Conservation (phyloP, 1,139 yeast species). For the Taphrina betulina region DNA sequence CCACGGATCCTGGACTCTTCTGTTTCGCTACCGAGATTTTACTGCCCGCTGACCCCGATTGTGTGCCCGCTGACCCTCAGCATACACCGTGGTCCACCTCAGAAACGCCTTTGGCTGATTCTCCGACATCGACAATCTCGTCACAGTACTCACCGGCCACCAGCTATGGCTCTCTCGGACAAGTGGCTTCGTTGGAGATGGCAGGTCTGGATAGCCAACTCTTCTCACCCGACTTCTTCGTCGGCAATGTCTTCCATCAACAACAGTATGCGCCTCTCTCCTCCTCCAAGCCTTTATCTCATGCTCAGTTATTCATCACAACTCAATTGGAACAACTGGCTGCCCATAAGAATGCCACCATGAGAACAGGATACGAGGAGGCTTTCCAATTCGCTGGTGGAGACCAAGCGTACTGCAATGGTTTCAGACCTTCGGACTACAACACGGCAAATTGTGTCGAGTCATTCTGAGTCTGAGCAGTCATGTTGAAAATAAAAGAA, state of each 20-base stretch:
- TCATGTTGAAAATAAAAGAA: no score
- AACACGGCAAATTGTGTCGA: conserved; percentile 2
- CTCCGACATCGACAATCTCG: conserved; percentile 23
- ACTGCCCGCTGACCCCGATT: conserved; percentile 20
- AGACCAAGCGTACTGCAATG: conserved; percentile 14
- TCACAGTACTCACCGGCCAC: conserved; percentile 14
- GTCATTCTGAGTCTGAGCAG: background rate
- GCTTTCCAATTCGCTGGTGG: conserved; percentile 1
- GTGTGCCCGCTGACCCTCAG: background rate
- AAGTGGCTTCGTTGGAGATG: conserved; percentile 2
- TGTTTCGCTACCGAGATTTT: conserved; percentile 26
- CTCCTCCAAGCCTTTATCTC: background rate
- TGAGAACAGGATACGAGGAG: no score
- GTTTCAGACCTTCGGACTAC: background rate
- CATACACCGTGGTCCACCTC: conserved; percentile 18
- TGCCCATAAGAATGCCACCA: background rate
- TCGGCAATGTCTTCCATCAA: conserved; percentile 5
- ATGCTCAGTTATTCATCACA: conserved; percentile 7
- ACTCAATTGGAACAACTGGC: conserved; percentile 1
- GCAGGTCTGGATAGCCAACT: conserved; percentile 21
- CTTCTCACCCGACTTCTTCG: conserved; percentile 22
- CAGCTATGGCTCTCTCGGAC: conserved; percentile 4
- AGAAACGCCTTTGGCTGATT: conserved; percentile 4
- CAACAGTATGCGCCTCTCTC: background rate
- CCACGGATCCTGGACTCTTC: background rate